Evolutionary conservation across 2,329 filamentous ascomycete genomes (phyloP).

Genomic region (Exophiala oligosperma): DNA sequence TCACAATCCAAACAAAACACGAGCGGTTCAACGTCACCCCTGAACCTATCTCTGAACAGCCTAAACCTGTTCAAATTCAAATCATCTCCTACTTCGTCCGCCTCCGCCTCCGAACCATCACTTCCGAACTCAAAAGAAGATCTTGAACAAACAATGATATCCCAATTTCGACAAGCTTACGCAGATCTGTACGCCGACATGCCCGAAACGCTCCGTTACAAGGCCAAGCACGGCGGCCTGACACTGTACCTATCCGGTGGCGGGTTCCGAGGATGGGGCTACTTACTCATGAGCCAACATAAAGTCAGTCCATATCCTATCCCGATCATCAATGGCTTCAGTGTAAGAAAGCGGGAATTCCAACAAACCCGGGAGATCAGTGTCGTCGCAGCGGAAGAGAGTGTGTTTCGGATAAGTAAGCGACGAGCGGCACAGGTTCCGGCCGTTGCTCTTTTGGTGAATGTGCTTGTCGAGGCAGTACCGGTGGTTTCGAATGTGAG

Average conservation of each 20-base stretch:
- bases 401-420: conserved; percentile 73
- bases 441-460: conserved; percentile 78
- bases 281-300: conserved; percentile 80
- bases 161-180: conserved; percentile 62
- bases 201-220: conserved; percentile 53
- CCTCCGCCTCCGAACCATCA: too few species aligned
- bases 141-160: conserved; percentile 45
- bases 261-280: conserved; percentile 88
- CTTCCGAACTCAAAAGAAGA: conserved; percentile 41
- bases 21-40: not conserved
- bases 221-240: conserved; percentile 52
- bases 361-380: conserved; percentile 75
- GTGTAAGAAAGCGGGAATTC: conserved; percentile 74
- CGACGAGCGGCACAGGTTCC: conserved; percentile 78
- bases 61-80: conserved; percentile 20
- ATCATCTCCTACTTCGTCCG: conserved; percentile 15
- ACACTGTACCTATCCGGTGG: conserved; percentile 85
- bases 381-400: conserved; percentile 33
- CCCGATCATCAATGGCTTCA: conserved; percentile 77
- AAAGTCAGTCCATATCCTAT: conserved; percentile 76
- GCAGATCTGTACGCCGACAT: conserved; percentile 49
- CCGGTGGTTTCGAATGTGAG: conserved; percentile 71
- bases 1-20: not conserved
- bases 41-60: not conserved
- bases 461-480: conserved; percentile 69